Evolutionary conservation across 306 rosid species (phyloP).

Genomic region (Gastrolobium villosum): DNA sequence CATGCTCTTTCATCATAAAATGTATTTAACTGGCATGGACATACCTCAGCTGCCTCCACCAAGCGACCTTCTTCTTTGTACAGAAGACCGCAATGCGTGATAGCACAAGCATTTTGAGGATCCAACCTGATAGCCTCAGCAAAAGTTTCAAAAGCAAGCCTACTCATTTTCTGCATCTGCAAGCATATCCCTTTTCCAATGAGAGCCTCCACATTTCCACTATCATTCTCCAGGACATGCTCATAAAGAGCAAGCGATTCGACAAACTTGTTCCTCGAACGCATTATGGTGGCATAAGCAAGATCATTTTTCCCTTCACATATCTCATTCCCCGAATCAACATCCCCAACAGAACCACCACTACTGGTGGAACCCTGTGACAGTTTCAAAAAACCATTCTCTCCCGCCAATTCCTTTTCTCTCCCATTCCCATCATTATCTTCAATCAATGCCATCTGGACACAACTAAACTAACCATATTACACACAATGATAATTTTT

Average conservation of each 20-base stretch:
- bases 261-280: conserved; percentile 89
- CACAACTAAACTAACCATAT: conserved; percentile 49
- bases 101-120: conserved; percentile 88
- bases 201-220: conserved; percentile 79
- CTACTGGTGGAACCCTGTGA: conserved; percentile 62
- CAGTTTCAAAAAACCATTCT: conserved; percentile 79
- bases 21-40: conserved; percentile 40
- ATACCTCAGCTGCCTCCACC: conserved; percentile 97
- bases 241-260: conserved; percentile 89
- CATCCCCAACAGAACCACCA: conserved; percentile 54
- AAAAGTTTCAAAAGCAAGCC: conserved; percentile 87
- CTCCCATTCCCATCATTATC: conserved; percentile 64
- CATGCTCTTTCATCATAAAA: neutral
- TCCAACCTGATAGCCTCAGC: conserved; percentile 83
- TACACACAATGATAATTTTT: neutral
- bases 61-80: conserved; percentile 96
- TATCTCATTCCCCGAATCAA: conserved; percentile 45
- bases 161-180: conserved; percentile 93
- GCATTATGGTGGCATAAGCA: conserved; percentile 80
- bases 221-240: conserved; percentile 71
- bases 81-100: conserved; percentile 89
- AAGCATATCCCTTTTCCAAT: conserved; percentile 97
- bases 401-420: conserved; percentile 62
- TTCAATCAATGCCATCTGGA: conserved; percentile 75
- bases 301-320: conserved; percentile 75